Conservation (phyloP, 2,329 filamentous ascomycete genomes). For the Phaeosphaeria sp. region DNA sequence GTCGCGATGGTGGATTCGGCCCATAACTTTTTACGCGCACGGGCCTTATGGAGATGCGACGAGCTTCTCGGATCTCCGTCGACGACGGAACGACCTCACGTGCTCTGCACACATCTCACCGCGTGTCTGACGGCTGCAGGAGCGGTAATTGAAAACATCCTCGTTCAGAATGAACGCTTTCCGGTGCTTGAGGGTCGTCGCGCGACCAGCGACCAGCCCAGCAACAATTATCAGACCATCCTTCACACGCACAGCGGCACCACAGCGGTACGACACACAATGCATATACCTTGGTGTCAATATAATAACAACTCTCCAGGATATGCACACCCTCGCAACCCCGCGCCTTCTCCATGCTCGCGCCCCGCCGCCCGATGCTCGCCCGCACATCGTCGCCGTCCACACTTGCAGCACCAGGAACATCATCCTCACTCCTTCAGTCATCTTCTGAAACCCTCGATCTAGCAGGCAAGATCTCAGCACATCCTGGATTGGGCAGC, state of each 20-base stretch:
- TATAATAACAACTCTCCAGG: constrained; percentile 7
- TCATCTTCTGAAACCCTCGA: constrained; percentile 37
- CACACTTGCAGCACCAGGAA: constrained; percentile 26
- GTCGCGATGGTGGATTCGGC: constrained; percentile 11
- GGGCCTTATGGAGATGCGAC: constrained; percentile 21
- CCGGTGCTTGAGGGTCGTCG: constrained; percentile 36
- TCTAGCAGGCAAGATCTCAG: constrained; percentile 43
- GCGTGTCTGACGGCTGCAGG: neutral
- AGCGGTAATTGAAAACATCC: neutral
- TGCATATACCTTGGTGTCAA: neutral
- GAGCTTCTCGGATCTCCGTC: constrained; percentile 24
- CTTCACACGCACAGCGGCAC: constrained; percentile 18
- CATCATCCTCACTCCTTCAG: constrained; percentile 15
- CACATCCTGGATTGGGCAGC: constrained; percentile 45
- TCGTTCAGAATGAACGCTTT: constrained; percentile 40
- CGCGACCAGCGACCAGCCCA: constrained; percentile 25
- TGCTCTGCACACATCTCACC: neutral
- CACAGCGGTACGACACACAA: constrained; percentile 26
- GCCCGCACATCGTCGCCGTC: constrained; percentile 19
- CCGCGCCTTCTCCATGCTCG: constrained; percentile 38
- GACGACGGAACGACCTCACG: neutral
- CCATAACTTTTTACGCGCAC: constrained; percentile 41
- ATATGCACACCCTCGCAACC: constrained; percentile 12
- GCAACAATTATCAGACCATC: constrained; percentile 29
- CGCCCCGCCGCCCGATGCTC: constrained; percentile 35